Base-by-base conservation (phyloP, 768 basidiomycete species). In the Russula sp. region DNA sequence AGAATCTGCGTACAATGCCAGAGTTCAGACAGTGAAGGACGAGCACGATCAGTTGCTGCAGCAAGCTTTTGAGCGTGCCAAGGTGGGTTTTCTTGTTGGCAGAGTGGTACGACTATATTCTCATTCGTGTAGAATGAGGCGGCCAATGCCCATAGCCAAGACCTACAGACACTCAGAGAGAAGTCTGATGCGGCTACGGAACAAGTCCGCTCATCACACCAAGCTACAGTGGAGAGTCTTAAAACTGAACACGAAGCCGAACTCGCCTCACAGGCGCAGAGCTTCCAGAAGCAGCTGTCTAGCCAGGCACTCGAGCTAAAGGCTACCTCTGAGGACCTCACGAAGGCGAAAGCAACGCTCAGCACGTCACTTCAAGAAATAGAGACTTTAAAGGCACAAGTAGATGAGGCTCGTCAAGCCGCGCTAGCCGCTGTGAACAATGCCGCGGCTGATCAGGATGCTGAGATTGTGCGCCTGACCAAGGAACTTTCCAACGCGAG, bases 311-410 rank as follows among this genome's bases (percentile, higher is more conserved):
- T 92, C 35, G 89, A 93, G 66, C 80, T 93, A 46, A 90, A 87
- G 69, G 92, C 90, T 14, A 90, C 92, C 0, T 83, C 86, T 68
- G 90, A 93, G 64, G 90, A 93, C 70, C 83, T 94, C 39, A 69
- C 78, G 3, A 93, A 91, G 76, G 79, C 87, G 6, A 93, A 93
- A 71, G 70, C 80, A 1, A 73, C 81, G 29, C 69, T 85, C 8
- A 79, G 84, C 20, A 62, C 79, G 7, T 75, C 82, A 35, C 77
- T 77, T 34, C 69, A 76, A 3, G 87, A 91, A 65, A 72, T 83
- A 7, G 81, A 82, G 59, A 76, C 64, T 18, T 73, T 90, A 42
- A 82, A 78, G 50, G 72, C 78, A 20, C 87, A 92, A 69, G 78
- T 87, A 20, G 87, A 89, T 67, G 81, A 83, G 49, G 81, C 83